phyloP scores from a whole-genome alignment of 768 basidiomycete genomes.

The Tulasnella sp. region DNA sequence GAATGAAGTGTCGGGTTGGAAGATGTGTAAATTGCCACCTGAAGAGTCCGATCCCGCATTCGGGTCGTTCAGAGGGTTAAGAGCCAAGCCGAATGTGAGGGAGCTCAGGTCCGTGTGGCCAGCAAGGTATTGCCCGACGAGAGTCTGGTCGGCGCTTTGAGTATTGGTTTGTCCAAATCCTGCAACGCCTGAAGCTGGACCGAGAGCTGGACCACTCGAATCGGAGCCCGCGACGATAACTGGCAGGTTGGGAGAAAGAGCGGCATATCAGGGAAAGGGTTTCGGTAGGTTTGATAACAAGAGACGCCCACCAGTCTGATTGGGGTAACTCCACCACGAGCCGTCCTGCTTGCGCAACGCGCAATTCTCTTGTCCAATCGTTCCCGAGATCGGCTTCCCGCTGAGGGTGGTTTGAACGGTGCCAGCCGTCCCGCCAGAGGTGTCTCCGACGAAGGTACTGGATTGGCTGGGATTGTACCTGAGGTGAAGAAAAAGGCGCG shows the following conservation, averaged over 20 bases:
- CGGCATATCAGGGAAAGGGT: neutral
- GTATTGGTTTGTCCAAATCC: neutral
- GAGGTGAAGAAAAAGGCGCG: neutral
- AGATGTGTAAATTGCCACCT: neutral
- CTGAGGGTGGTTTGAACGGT: neutral
- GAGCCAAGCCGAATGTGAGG: neutral
- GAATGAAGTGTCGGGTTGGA: constrained; percentile 4
- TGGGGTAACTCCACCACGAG: constrained; percentile 4
- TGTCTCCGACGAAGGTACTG: neutral
- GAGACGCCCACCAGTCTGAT: neutral
- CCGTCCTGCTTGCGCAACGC: neutral
- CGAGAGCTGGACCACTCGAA: neutral
- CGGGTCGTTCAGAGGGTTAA: neutral
- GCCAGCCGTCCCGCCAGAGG: neutral
- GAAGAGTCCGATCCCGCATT: neutral
- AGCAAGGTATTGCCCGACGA: neutral
- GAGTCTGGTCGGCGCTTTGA: neutral
- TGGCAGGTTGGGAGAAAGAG: neutral
- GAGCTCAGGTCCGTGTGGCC: neutral
- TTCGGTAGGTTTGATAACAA: neutral
- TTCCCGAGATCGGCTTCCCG: neutral
- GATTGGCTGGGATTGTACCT: constrained; percentile 1
- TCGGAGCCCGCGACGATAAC: neutral
- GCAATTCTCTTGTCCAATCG: constrained; percentile 6
- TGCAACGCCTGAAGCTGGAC: neutral